Percentiles rank a stretch among this genome's conserved stretches.
phyloP scores from a whole-genome alignment of 1,139 yeast species.

The Tardiomyces depauwii region DNA sequence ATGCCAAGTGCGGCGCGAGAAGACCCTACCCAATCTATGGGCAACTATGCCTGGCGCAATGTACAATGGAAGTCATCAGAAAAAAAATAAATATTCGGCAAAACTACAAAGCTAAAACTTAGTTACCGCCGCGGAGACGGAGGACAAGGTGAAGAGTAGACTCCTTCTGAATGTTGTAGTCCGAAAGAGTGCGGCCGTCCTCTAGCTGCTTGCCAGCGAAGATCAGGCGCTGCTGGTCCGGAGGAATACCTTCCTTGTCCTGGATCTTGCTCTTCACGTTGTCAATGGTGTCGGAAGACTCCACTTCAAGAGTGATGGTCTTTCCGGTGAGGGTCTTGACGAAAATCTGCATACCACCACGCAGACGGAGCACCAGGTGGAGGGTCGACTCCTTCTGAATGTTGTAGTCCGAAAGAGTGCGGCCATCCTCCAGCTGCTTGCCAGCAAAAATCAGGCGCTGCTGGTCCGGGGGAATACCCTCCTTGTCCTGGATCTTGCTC shows the following conservation, averaged over 20 bases:
- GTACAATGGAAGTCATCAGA: no score
- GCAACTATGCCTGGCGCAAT: no score
- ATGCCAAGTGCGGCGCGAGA: no score
- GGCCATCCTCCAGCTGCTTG: constrained; percentile 82
- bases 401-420: constrained; percentile 82
- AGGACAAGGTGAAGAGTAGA: constrained; percentile 74
- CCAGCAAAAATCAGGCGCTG: constrained; percentile 82
- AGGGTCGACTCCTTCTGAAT: constrained; percentile 76
- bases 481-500: constrained; percentile 83
- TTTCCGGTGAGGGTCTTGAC: constrained; percentile 83
- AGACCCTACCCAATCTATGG: no score
- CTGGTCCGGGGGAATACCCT: constrained; percentile 85
- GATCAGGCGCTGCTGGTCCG: constrained; percentile 79
- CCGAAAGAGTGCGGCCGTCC: constrained; percentile 76
- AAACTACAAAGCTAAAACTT: constrained; percentile 36
- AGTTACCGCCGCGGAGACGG: constrained; percentile 87
- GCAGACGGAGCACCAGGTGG: constrained; percentile 74
- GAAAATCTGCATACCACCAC: constrained; percentile 81
- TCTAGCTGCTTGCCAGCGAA: constrained; percentile 84
- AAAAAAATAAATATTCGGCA: neutral
- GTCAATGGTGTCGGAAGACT: constrained; percentile 79
- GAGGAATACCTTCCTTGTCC: constrained; percentile 85
- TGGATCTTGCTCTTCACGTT: constrained; percentile 79
- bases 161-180: constrained; percentile 83
- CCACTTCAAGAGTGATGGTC: constrained; percentile 79